Evolutionary conservation across 345 rosid genomes (phyloP).

Genomic region (Salix viminalis): DNA sequence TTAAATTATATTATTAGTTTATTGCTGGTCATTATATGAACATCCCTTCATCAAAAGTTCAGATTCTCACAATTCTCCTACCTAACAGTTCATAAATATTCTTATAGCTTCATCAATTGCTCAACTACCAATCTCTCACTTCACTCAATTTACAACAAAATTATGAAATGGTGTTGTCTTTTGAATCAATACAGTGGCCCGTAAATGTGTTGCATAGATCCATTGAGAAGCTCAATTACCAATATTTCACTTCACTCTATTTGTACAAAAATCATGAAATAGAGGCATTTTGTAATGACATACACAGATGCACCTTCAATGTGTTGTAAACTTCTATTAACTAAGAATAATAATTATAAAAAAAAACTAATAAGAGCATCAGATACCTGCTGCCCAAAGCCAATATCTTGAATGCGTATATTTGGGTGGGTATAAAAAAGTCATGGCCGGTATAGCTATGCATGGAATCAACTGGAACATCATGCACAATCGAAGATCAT

Average conservation of each 20-base stretch:
- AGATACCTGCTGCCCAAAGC: conserved; percentile 69
- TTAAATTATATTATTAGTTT: too few species aligned
- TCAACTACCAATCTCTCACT: too few species aligned
- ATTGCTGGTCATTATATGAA: neutral
- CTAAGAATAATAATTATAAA: neutral
- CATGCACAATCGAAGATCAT: conserved; percentile 85
- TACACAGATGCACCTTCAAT: neutral
- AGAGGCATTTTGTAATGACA: neutral
- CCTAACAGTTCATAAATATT: neutral
- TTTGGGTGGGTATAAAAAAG: conserved; percentile 57
- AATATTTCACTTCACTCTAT: neutral
- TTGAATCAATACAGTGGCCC: too few species aligned
- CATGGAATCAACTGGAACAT: conserved; percentile 80
- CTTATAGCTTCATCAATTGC: neutral
- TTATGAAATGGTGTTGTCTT: too few species aligned
- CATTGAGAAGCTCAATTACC: neutral
- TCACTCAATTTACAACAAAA: too few species aligned
- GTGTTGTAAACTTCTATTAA: neutral
- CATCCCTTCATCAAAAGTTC: neutral
- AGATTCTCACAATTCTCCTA: neutral
- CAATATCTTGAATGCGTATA: conserved; percentile 75
- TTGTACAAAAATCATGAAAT: neutral
- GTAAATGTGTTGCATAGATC: too few species aligned
- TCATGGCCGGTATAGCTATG: conserved; percentile 55
- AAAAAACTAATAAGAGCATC: neutral